phyloP scores from a whole-genome alignment of 2,329 filamentous ascomycete species.

The Colletotrichum kahawae region DNA sequence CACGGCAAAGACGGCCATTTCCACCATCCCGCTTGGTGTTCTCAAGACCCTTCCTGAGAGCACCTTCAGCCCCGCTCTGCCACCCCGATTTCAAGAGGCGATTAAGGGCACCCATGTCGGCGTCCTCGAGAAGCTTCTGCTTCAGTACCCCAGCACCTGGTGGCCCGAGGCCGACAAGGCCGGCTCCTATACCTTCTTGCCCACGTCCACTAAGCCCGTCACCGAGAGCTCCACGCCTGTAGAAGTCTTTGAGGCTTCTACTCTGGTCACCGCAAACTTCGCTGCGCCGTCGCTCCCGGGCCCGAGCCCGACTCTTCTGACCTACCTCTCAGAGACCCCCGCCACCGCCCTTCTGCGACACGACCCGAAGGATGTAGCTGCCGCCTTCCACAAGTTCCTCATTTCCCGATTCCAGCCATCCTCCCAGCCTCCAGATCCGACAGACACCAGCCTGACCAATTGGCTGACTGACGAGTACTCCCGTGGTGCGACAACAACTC shows the following conservation, averaged over 20 bases:
- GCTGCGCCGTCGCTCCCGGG: conserved; percentile 9
- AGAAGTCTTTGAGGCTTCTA: conserved; percentile 16
- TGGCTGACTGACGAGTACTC: conserved; percentile 20
- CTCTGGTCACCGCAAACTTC: conserved; percentile 15
- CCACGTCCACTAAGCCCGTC: conserved; percentile 13
- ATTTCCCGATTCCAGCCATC: conserved; percentile 10
- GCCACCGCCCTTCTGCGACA: conserved; percentile 8
- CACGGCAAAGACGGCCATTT: conserved; percentile 15
- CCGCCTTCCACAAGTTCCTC: conserved; percentile 16
- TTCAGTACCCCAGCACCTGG: conserved; percentile 15
- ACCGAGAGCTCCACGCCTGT: conserved; percentile 1
- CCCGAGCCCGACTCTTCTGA: conserved; percentile 14
- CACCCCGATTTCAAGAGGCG: conserved; percentile 1
- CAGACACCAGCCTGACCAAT: conserved; percentile 12
- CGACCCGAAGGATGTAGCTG: conserved; percentile 9
- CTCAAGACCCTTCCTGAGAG: conserved; percentile 16
- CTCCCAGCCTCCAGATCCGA: conserved; percentile 6
- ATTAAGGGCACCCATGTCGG: conserved; percentile 18
- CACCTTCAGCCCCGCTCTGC: conserved; percentile 12
- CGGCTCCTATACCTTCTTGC: conserved; percentile 16
- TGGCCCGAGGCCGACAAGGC: conserved; percentile 18
- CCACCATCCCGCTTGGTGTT: conserved; percentile 15
- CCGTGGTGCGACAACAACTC: conserved; percentile 14
- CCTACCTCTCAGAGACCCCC: conserved; percentile 15
- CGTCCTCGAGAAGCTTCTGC: conserved; percentile 16